Base-by-base conservation (phyloP, 2,329 filamentous ascomycete species). In the Hypoxylon rubiginosum region DNA sequence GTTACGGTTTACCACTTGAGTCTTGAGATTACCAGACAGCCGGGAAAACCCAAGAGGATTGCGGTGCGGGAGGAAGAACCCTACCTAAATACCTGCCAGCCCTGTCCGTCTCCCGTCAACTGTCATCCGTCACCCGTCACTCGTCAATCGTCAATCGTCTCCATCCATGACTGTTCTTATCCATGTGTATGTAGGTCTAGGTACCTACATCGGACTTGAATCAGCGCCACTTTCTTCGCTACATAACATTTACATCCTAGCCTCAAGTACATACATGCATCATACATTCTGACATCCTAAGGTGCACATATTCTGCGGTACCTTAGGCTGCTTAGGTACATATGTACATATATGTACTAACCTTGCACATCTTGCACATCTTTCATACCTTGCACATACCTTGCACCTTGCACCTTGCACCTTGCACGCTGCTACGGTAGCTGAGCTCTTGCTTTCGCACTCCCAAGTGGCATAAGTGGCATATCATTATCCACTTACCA, bases 401-500 rank as follows among this genome's bases (percentile, higher is more conserved):
- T 24, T 24, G 21, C 21, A 48, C 19, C 21, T 48, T 7, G 24
- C 45, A 26, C 45, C 8, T 17, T 5, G 45, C 15, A 48, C 45
- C 21, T 26, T 4, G 41, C 11, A 45, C 45, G 45, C 19, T 48
- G 45, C 21, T 28, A 48, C 45, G 8, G 21, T 48, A 26, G 21
- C 19, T 24, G 17, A 67, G 62, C 59, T 68, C 52, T 55, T 66
- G 36, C 24, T 56, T 57, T 41, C 32, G 32, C 32, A 34, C 1
- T 8, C 32, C 9, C 2, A 34, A 34, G 32, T 34, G 32, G 32
- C 28, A 4, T 30, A 9, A 9, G 8, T 30, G 28, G 28, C 32
- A 34, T 34, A 34, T 34, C 32, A 34, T 34, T 34, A 34, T 34
- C 36, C n/a, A 39, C 36, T 71, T 4, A 4, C 21, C 21, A 24